Conservation (phyloP, 2,329 filamentous ascomycete species). For the Teratosphaeria epicoccoides region DNA sequence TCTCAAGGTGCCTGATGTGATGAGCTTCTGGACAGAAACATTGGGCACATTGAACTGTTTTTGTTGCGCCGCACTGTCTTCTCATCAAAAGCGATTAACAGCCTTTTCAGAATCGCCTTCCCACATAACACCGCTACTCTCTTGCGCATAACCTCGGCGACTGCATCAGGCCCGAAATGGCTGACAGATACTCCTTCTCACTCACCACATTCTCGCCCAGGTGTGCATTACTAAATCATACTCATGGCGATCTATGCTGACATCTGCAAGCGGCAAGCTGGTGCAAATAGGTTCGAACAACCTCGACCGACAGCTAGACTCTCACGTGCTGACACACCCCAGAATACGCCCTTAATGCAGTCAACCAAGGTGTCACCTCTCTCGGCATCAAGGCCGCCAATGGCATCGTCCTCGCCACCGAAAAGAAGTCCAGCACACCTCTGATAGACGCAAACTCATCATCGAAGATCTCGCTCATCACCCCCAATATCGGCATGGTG, state of each 20-base stretch:
- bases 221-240: slow-evolving; percentile 45
- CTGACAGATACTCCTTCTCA: slow-evolving; percentile 98
- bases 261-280: slow-evolving; percentile 71
- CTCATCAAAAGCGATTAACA: not conserved
- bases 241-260: slow-evolving; percentile 30
- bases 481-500: slow-evolving; percentile 98
- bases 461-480: slow-evolving; percentile 95
- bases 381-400: slow-evolving; percentile 99
- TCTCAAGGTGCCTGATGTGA: not conserved
- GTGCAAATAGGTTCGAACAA: slow-evolving; percentile 74
- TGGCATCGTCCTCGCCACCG: slow-evolving; percentile 94
- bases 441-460: slow-evolving; percentile 91
- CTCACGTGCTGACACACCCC: slow-evolving; percentile 5
- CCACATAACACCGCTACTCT: too few species aligned
- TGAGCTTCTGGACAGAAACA: not conserved
- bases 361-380: slow-evolving; percentile 97
- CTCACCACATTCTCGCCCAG: slow-evolving; percentile 99
- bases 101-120: not conserved
- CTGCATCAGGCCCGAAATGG: slow-evolving; percentile 51
- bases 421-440: slow-evolving; percentile 98
- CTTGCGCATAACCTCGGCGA: not conserved
- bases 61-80: not conserved
- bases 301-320: slow-evolving; percentile 5
- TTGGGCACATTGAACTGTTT: not conserved
- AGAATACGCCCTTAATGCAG: slow-evolving; percentile 99